Base-by-base conservation (phyloP, 306 rosid species). In the Sphenostylis stenocarpa region DNA sequence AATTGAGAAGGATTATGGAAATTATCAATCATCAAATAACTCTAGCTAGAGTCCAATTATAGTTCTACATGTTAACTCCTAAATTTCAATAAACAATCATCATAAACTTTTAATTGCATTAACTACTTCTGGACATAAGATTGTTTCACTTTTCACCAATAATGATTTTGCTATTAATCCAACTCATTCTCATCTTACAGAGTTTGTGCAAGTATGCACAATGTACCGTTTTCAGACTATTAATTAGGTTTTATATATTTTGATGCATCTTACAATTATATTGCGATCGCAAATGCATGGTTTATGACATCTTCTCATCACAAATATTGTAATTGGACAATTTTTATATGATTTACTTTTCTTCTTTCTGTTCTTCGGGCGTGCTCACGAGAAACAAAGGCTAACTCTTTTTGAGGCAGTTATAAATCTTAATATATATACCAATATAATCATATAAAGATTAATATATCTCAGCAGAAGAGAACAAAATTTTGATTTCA, bases 101-200 rank as follows among this genome's bases (percentile, higher is more conserved):
- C 43, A 28, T 44, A 60, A 47, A 21, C 23, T 3, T 38, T 9
- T 29, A 14, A 48, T 62, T 45, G 11, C 36, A 70, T 34, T 71
- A 34, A 65, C n/a, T n/a, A n/a, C n/a, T 39, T 38, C 61, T 26
- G 45, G 26, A 34, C 26, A 38, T 26, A 45, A 21, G 45, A 48
- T 26, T 24, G 29, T 39, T 71, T 49, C 47, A 36, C n/a, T 48
- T n/a, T 24, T 78, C 36, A 61, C 15, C n/a, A 49, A 48, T 38
- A 62, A 52, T 31, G 48, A 23, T 47, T 62, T 62, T 62, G 61
- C 51, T 26, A 66, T 66, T 38, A 65, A 72, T 80, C 60, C 73
- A 55, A 80, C 45, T 51, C 23, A 44, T 72, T 38, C 26, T 62
- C 29, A 20, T 66, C 71, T 23, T 39, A 12, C 69, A 39, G 52